A percentile compares a stretch with the other conserved stretches of the same genome.
phyloP scores from a whole-genome alignment of 345 rosid species.

The Salix udensis region DNA sequence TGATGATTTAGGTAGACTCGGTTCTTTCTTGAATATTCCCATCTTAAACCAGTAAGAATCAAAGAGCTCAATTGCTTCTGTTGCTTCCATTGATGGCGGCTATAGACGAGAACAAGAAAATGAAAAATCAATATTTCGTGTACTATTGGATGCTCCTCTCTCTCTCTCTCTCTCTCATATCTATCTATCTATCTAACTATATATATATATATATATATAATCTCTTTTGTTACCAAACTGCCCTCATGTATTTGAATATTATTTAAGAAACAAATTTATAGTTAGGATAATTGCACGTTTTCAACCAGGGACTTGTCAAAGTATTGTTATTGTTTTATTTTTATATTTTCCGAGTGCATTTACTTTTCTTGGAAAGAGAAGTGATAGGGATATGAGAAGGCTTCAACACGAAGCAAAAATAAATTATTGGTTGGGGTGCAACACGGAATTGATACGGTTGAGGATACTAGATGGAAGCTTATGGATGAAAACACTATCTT shows the following conservation, averaged over 20 bases:
- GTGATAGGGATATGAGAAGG: conserved; percentile 24
- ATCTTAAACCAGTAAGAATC: conserved; percentile 48
- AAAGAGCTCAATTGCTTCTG: conserved; percentile 33
- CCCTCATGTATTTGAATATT: conserved; percentile 12
- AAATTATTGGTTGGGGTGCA: conserved; percentile 19
- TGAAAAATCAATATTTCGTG: neutral
- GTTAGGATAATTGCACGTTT: conserved; percentile 21
- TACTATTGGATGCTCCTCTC: neutral
- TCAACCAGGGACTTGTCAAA: neutral
- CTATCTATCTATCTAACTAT: too few relatives aligned
- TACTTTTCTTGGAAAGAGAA: conserved; percentile 26
- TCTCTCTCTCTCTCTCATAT: too few relatives aligned
- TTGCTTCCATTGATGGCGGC: conserved; percentile 33
- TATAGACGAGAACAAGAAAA: neutral
- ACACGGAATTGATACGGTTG: neutral
- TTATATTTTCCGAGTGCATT: conserved; percentile 18
- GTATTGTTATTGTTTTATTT: conserved; percentile 11
- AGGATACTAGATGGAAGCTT: neutral
- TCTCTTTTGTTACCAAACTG: neutral
- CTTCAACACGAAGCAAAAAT: conserved; percentile 32
- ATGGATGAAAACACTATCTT: neutral
- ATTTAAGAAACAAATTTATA: neutral
- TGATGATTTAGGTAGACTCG: conserved; percentile 1
- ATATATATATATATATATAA: conserved; percentile 8
- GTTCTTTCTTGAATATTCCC: conserved; percentile 36